Base-by-base conservation (phyloP, 1,284 basidiomycete species). In the Xerocomus cyaneibrunnescens region DNA sequence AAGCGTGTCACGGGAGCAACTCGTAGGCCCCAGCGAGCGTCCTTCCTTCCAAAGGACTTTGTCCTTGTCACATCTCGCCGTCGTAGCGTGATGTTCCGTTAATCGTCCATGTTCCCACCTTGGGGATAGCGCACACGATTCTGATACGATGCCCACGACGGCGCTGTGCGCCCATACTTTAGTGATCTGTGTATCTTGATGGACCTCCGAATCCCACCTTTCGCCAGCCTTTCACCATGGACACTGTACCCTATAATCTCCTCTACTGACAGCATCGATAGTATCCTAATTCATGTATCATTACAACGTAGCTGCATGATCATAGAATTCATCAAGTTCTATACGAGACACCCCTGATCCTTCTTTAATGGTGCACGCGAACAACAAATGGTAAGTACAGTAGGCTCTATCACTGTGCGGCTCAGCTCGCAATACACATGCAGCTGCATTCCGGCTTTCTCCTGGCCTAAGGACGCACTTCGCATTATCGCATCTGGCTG, bases 11-110 rank as follows among this genome's bases (percentile, higher is more conserved):
- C 82, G 27, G 71, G 74, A 31, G 71, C 72, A 28, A 74, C 79
- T 34, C 80, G 78, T 56, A 80, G 75, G 53, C 70, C 71, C 28
- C 73, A 76, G 31, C 78, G 79, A 41, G 72, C 75, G 5, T 83
- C 83, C 8, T 66, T 79, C 60, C 70, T 83, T 40, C 76, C 80
- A 21, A 74, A 76, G 27, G 82, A 82, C 62, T 85, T 85, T 64
- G 76, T 84, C 59, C 72, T 84, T 52, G 74, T 85, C 62, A 83
- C 77, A 17, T 69, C 78, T 37, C 75, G 75, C 51, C 74, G 81
- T 49, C 77, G 76, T 52, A 83, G 80, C 63, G 62, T 76, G 57
- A 67, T 69, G 64, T 57, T 64, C 25, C 64, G 56, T 59, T 57
- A 55, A 44, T 27, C 40, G 21, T 14, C 22, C 39, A 43, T 38